These are phyloP conservation scores for Marasmius sp. DNA, from an alignment of 1,284 basidiomycete genomes.

Conservation along the genomic window DNA sequence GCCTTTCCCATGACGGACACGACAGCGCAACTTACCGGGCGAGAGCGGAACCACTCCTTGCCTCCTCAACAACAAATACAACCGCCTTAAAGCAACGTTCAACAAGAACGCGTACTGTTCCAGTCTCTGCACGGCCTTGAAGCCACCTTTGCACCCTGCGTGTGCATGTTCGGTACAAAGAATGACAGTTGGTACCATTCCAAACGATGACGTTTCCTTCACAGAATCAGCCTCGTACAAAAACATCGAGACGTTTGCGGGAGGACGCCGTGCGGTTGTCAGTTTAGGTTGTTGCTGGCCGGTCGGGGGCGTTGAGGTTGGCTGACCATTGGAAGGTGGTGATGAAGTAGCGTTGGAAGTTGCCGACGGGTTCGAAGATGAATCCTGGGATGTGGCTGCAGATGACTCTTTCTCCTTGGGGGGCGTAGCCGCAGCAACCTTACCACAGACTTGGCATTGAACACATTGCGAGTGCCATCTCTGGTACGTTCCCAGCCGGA, in stretches of 20 bases:
- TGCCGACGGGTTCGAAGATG: conserved; percentile 31
- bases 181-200: conserved; percentile 65
- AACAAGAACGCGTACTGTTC: conserved; percentile 98
- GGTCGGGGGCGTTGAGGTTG: conserved; percentile 35
- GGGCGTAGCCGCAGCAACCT: conserved; percentile 64
- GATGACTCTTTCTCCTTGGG: conserved; percentile 1
- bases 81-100: conserved; percentile 90
- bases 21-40: conserved; percentile 53
- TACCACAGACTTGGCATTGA: conserved; percentile 80
- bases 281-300: conserved; percentile 52
- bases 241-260: conserved; percentile 78
- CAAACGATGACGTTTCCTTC: conserved; percentile 67
- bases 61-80: conserved; percentile 90
- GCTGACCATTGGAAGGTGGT: conserved; percentile 27
- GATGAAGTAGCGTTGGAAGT: conserved; percentile 26
- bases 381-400: conserved; percentile 44
- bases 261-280: conserved; percentile 65
- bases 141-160: conserved; percentile 68
- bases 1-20: not conserved
- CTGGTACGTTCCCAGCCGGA: conserved; percentile 89
- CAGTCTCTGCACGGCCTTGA: conserved; percentile 89
- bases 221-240: conserved; percentile 67
- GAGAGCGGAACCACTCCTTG: conserved; percentile 86
- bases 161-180: conserved; percentile 82
- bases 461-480: conserved; percentile 96